Evolutionary conservation across 495 filamentous ascomycete genomes (phyloP), one percentile per base, ranked within the genome.

Genomic region (Penicillium parvum): DNA sequence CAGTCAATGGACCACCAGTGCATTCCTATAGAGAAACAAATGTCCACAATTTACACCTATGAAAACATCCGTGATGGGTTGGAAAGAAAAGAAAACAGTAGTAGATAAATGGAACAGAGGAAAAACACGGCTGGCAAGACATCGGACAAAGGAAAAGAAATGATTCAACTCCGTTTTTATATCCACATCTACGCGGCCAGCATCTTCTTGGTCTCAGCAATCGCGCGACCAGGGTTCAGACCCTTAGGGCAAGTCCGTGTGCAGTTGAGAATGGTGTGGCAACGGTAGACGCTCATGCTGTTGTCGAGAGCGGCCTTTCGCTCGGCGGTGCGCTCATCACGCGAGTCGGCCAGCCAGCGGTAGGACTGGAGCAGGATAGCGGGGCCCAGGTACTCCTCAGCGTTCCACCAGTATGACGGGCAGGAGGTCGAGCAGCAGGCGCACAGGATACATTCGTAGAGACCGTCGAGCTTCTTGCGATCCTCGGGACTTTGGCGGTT

Each of bases 361-460:
- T 96, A 98, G 11, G 88, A 92, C 61, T 98, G 92, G 40, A 98
- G 75, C 32, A 98, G 84, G 46, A 98, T 86, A 44, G 92, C 92
- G 23, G 92, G 92, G 45, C 92, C 92, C 19, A 98, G 86, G 77
- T 97, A 98, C 65, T 97, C 90, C 69, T 95, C 88, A 56, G 80
- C 81, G 75, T 98, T 98, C 92, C 92, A 98, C 92, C 92, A 98
- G 78, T 98, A 98, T 6, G 86, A 92, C 2, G 92, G 92, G 75
- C 92, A 98, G 22, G 90, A 95, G 16, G 92, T 98, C 48, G 85
- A 90, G 83, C 92, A 98, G 82, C 92, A 98, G 52, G 91, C 91
- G 81, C 92, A 98, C 37, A 98, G 86, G 66, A 98, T 98, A 75
- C 92, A 98, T 72, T 98, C 92, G 74, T 98, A 98, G 34, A 98